Base-by-base conservation (phyloP, 176 grass and related monocot genomes). In the Miscanthus lutarioriparius region DNA sequence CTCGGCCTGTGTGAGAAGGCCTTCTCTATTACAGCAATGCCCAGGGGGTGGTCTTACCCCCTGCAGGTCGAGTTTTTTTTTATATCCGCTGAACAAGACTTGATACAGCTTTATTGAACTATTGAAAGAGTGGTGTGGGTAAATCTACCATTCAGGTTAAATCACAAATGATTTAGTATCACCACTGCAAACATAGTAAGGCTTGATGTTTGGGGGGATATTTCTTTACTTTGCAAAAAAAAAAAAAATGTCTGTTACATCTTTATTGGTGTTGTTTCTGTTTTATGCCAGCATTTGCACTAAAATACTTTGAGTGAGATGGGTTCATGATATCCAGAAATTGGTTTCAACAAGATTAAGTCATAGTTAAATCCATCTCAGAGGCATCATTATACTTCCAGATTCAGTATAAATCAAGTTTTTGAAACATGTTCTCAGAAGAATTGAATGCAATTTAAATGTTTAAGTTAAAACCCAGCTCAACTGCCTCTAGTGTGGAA, bases 251-350 rank as follows among this genome's bases (percentile, higher is more conserved):
- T 26, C 36, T 35, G 33, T 62, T 76, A 64, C 25, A 45, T 36
- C 15, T 39, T 11, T n/a, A 70, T 76, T 47, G 20, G 44, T 17
- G 22, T 56, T 48, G 37, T 47, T 41, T 75, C 68, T 87, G 70
- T 75, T 88, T 64, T 63, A 26, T 64, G 64, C 17, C 30, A 77
- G 64, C 39, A 77, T 53, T 78, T 84, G 27, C 28, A 61, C 12
- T 20, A 75, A 20, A 84, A 74, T 36, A 28, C 6, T 44, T 68
- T 26, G 16, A 58, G 23, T 33, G 53, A 23, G 54, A 59, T 59
- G 54, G 54, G 20, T 10, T 23, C 54, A 59, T 23, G 76, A 63
- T 74, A 58, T 68, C 16, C 16, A 71, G 17, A 33, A 72, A 54
- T 65, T 83, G 39, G 25, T 76, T 64, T 67, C 32, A 73, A 65